These are phyloP conservation scores for Physcomitrium patens DNA, from an alignment of 225 moss, liverwort and hornwort genomes.

Conservation along the genomic window DNA sequence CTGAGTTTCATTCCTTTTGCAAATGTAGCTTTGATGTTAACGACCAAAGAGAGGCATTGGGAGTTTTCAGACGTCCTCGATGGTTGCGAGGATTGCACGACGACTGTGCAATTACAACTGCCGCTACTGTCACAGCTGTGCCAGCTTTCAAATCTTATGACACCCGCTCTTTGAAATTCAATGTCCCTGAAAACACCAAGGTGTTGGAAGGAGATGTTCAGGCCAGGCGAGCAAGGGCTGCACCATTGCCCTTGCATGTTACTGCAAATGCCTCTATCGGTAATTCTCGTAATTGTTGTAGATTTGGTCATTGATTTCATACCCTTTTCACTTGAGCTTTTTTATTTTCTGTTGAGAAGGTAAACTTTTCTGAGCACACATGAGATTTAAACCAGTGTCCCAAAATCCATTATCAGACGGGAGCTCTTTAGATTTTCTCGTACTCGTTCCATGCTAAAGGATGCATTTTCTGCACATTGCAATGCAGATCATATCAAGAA, in stretches of 20 bases:
- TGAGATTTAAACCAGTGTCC: neutral
- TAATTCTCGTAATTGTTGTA: neutral
- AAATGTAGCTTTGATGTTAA: neutral
- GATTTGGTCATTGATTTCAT: neutral
- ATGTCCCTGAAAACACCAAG: neutral
- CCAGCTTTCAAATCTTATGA: slow-evolving; percentile 18
- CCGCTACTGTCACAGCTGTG: neutral
- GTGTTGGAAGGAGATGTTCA: slow-evolving; percentile 15
- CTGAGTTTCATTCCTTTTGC: neutral
- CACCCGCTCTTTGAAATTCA: neutral
- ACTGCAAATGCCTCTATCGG: slow-evolving; percentile 31
- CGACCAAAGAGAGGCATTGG: slow-evolving; percentile 1
- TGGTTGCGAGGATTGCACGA: slow-evolving; percentile 2
- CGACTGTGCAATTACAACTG: slow-evolving; percentile 9
- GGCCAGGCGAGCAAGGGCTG: neutral
- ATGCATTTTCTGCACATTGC: slow-evolving; percentile 14
- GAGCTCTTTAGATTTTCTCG: neutral
- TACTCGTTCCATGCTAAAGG: neutral
- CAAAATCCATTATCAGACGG: neutral
- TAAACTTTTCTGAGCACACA: neutral
- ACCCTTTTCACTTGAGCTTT: neutral
- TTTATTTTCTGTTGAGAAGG: neutral
- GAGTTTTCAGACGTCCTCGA: neutral
- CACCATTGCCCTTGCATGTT: slow-evolving; percentile 18
- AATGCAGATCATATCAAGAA: slow-evolving; percentile 44